Evolutionary conservation across 345 rosid genomes (phyloP).

Genomic region (Cochlearia excelsa): DNA sequence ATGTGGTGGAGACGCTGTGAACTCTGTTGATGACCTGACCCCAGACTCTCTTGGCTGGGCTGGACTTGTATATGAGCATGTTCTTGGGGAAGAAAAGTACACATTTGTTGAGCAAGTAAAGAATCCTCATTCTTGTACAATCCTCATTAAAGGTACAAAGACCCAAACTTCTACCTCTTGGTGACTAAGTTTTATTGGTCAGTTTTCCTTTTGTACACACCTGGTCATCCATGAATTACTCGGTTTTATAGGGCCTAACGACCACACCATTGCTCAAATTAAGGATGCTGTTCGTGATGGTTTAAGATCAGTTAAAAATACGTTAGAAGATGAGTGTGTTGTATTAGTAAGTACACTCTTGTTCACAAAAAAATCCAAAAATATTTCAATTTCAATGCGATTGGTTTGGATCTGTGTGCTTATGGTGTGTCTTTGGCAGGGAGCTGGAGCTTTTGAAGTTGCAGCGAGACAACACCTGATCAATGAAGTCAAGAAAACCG

Average conservation of each 20-base stretch:
- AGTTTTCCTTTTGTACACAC: not conserved
- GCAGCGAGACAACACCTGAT: slow-evolving; percentile 86
- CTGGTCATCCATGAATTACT: slow-evolving; percentile 6
- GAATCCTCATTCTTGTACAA: slow-evolving; percentile 86
- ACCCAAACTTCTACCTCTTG: slow-evolving; percentile 3
- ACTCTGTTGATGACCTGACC: slow-evolving; percentile 81
- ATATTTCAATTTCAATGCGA: not conserved
- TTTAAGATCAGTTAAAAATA: slow-evolving; percentile 88
- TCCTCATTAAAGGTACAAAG: slow-evolving; percentile 79
- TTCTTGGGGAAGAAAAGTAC: slow-evolving; percentile 94
- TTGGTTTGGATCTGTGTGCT: not conserved
- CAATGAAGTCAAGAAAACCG: slow-evolving; percentile 85
- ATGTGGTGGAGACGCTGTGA: slow-evolving; percentile 97
- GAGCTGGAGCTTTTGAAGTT: slow-evolving; percentile 98
- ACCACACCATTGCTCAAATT: slow-evolving; percentile 96
- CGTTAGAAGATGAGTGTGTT: slow-evolving; percentile 88
- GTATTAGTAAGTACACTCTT: slow-evolving; percentile 58
- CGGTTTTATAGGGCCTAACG: slow-evolving; percentile 71
- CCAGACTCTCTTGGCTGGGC: slow-evolving; percentile 98
- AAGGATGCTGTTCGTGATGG: slow-evolving; percentile 99
- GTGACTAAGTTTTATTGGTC: not conserved
- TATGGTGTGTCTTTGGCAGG: slow-evolving; percentile 43
- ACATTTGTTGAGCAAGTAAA: slow-evolving; percentile 95
- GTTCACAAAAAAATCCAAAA: not conserved
- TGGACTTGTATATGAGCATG: slow-evolving; percentile 90